These are phyloP conservation scores for Glebionis coronaria DNA, from an alignment of 129 eudicot genomes.

Conservation along the genomic window DNA sequence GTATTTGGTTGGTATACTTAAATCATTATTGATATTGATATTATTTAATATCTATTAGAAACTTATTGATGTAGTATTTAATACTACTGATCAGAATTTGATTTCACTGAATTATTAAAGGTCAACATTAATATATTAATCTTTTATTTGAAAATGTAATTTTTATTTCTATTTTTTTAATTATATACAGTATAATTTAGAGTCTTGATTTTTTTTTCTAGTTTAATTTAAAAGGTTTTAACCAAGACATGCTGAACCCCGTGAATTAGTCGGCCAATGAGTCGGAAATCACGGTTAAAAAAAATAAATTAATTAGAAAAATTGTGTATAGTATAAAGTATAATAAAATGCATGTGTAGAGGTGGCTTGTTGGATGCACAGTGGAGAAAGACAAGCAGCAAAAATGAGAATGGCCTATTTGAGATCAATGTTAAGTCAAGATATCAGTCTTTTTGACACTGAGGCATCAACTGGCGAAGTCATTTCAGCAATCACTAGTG, in stretches of 20 bases:
- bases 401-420: constrained; percentile 98
- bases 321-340: background rate
- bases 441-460: constrained; percentile 87
- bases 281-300: no score
- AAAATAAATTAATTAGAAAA: background rate
- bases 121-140: no score
- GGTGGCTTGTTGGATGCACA: constrained; percentile 99
- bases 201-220: background rate
- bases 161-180: no score
- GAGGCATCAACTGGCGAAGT: constrained; percentile 99
- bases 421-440: constrained; percentile 88
- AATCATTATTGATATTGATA: background rate
- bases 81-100: no score
- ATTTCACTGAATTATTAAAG: no score
- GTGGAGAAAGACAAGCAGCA: constrained; percentile 98
- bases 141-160: background rate
- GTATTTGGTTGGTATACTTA: background rate
- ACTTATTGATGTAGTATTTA: no score
- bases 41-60: background rate
- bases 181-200: no score
- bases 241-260: background rate
- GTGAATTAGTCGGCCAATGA: no score
- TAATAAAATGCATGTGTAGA: constrained; percentile 41
- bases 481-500: constrained; percentile 90
- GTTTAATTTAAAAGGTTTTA: background rate